Base-by-base conservation (phyloP, 75 land plant genomes). In the Picea sitchensis region DNA sequence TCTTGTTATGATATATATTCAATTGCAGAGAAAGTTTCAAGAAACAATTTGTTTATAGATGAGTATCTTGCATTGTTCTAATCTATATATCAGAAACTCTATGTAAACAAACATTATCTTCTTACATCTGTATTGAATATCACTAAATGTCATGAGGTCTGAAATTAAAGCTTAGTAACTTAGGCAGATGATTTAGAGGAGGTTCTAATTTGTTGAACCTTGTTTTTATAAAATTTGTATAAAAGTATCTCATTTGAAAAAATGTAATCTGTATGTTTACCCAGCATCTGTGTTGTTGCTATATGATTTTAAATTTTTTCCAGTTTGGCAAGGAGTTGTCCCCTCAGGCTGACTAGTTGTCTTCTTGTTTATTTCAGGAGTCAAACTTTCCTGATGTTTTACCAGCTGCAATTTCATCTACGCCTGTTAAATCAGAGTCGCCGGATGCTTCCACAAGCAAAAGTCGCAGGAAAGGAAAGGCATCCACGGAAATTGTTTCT, bases 361-460 rank as follows among this genome's bases (percentile, higher is more conserved):
- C 38, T 36, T 31, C 20, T 68, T 68, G 72, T 68, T 68, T 34
- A 6, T 38, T 68, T 18, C 44, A 68, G 72, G 44, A 68, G 44
- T 21, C 44, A 41, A 72, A 72, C 23, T 72, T 30, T 44, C 47
- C 51, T 5, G 74, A 72, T 72, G 74, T 72, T 38, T 72, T 41
- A 72, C 4, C 20, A 56, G 76, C 36, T 58, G 26, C 23, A 2
- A 31, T 5, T 20, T 56, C 58, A 14, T 75, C 59, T 57, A 75
- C 76, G 44, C 58, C 76, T 12, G 38, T 56, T 38, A 18, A 72
- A 72, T 41, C 74, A 72, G 56, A 18, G 13, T 34, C 6, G 7
- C 6, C 26, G 3, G 12, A 7, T 72, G 44, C 2, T 75, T 58
- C 76, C 11, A 51, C 0, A 14, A 56, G 59, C 11, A 75, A 58